Evolutionary conservation across 768 basidiomycete genomes (phyloP).

Genomic region (Psilocybe subaeruginosa): DNA sequence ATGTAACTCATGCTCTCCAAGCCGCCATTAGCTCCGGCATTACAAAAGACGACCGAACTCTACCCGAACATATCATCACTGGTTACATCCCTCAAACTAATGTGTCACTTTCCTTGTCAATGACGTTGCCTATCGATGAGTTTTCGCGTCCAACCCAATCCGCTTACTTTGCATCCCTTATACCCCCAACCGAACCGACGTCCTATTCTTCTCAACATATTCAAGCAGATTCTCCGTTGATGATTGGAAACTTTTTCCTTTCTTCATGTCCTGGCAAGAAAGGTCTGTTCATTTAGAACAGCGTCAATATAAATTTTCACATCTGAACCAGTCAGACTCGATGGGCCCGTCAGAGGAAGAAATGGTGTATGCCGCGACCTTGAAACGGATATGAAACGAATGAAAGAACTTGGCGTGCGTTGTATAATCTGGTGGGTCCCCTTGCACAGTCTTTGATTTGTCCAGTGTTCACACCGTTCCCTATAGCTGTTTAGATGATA

Average conservation of each 20-base stretch:
- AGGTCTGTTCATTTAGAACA: slow-evolving; percentile 40
- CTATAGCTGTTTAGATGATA: slow-evolving; percentile 80
- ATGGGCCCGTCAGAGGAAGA: slow-evolving; percentile 78
- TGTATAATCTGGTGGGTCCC: slow-evolving; percentile 78
- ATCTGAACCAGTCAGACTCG: slow-evolving; percentile 57
- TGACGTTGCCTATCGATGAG: background rate
- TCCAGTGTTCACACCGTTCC: slow-evolving; percentile 3
- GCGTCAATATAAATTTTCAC: background rate
- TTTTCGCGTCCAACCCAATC: background rate
- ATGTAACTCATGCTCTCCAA: slow-evolving; percentile 41
- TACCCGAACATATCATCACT: slow-evolving; percentile 1
- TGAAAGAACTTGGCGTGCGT: slow-evolving; percentile 72
- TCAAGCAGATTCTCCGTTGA: slow-evolving; percentile 20
- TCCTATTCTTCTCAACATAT: background rate
- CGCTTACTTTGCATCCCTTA: background rate
- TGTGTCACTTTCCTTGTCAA: slow-evolving; percentile 23
- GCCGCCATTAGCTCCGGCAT: slow-evolving; percentile 28
- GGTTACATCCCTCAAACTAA: slow-evolving; percentile 6
- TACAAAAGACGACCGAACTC: background rate
- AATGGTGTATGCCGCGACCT: slow-evolving; percentile 85
- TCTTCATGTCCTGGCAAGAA: slow-evolving; percentile 97
- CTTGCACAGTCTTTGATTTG: background rate
- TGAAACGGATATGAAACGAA: slow-evolving; percentile 72
- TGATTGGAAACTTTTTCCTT: slow-evolving; percentile 83
- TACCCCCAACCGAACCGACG: too few relatives aligned